Percentiles rank a stretch among this genome's conserved stretches.
Conservation (phyloP, 306 rosid genomes). For the Casuarina cunninghamiana region DNA sequence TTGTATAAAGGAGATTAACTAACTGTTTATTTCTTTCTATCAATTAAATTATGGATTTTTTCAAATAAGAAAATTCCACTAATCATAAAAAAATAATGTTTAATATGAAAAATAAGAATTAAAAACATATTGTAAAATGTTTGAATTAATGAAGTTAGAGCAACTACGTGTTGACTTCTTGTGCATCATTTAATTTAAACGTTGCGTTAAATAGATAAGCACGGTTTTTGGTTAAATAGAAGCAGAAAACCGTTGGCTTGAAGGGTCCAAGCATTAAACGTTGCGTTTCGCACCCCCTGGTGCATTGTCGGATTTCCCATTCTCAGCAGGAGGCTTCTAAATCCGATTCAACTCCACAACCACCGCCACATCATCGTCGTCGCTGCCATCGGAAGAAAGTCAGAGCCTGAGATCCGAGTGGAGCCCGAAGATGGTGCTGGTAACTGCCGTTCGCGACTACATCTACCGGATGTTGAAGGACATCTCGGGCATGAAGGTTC, state of each 20-base stretch:
- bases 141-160: too few relatives aligned
- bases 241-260: too few relatives aligned
- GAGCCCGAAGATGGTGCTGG: slow-evolving; percentile 52
- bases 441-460: slow-evolving; percentile 81
- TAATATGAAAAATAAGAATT: too few relatives aligned
- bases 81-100: too few relatives aligned
- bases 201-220: too few relatives aligned
- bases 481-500: slow-evolving; percentile 99
- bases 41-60: too few relatives aligned
- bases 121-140: too few relatives aligned
- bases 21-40: too few relatives aligned
- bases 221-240: not conserved
- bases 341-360: slow-evolving; percentile 7
- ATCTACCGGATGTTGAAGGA: slow-evolving; percentile 88
- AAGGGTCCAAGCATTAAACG: slow-evolving; percentile 1
- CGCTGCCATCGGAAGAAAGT: not conserved
- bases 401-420: slow-evolving; percentile 5
- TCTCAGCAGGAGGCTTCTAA: not conserved
- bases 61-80: too few relatives aligned
- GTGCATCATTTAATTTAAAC: too few relatives aligned
- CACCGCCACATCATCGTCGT: slow-evolving; percentile 4
- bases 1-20: too few relatives aligned
- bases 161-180: too few relatives aligned
- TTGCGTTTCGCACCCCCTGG: slow-evolving; percentile 23
- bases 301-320: not conserved